Evolutionary conservation across 495 filamentous ascomycete species (phyloP), one percentile per base, ranked within the genome.

Genomic region (Penicillium verhagenii): DNA sequence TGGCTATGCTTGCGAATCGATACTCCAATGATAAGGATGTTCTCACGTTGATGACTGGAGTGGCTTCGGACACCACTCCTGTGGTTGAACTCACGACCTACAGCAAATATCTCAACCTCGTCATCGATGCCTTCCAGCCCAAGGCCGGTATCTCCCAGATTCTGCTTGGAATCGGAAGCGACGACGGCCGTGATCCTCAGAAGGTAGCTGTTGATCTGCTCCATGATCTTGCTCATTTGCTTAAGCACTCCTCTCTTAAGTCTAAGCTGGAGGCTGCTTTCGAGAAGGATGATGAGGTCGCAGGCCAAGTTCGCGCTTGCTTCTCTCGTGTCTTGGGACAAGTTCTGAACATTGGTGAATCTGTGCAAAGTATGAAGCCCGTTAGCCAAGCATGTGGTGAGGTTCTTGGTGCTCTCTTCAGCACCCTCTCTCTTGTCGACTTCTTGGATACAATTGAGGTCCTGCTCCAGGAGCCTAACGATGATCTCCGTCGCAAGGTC

Each of bases 371-470:
- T 38, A 84, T 81, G 66, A 86, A 83, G 67, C 70, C 68, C 53
- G 73, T 92, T 8, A 80, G 84, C 59, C 81, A 79, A 60, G 77
- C 82, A 35, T 86, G 85, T 60, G 82, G 80, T 26, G 83, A 90
- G 28, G 81, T 89, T 6, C 76, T 97, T 45, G 81, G 87, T 25
- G 81, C 86, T 25, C 74, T 94, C 6, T 79, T 98, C 16, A 82
- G 87, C 45, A 81, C 95, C 14, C 76, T 96, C 40, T 91, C 91
- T 4, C 89, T 88, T 7, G 77, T 82, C 33, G 89, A 96, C 69
- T 91, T 97, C 72, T 83, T 96, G 60, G 86, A 88, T 61, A 88
- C 89, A 18, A 86, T 93, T 39, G 88, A 92, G 55, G 79, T 82
- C 16, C 74, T 98, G 28, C 81, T 96, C 19, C 80, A 86, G 50